Conservation (phyloP, 2,329 filamentous ascomycete genomes). For the Elsinoe arachidis region DNA sequence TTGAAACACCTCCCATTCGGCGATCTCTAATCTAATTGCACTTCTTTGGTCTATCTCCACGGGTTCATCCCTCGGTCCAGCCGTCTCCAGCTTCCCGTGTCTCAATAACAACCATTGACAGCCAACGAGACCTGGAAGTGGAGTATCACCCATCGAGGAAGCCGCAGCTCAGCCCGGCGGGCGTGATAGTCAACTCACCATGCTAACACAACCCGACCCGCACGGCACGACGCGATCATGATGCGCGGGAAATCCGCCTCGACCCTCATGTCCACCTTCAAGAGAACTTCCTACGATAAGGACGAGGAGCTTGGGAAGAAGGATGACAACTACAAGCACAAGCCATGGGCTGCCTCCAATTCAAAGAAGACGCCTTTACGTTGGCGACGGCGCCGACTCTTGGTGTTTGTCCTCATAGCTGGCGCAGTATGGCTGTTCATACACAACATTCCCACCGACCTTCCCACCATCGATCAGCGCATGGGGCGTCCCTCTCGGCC, state of each 20-base stretch:
- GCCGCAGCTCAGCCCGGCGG: not conserved
- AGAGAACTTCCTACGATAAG: conserved; percentile 20
- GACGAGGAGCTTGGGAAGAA: conserved; percentile 59
- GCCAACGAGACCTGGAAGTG: not conserved
- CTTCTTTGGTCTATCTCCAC: not conserved
- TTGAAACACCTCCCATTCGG: conserved; percentile 4
- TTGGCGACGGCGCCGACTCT: conserved; percentile 43
- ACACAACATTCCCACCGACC: conserved; percentile 51
- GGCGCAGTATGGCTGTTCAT: conserved; percentile 55
- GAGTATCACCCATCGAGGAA: not conserved
- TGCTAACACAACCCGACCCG: not conserved
- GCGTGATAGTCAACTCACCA: not conserved
- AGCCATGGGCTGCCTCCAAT: conserved; percentile 13
- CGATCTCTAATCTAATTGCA: not conserved
- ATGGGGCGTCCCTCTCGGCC: conserved; percentile 19
- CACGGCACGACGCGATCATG: not conserved
- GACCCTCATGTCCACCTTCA: not conserved
- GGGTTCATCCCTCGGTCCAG: not conserved
- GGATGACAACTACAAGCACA: conserved; percentile 50
- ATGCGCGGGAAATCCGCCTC: conserved; percentile 5
- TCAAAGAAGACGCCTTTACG: conserved; percentile 24
- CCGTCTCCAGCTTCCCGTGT: not conserved
- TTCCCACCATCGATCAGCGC: conserved; percentile 24
- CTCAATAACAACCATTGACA: not conserved
- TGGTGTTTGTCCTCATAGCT: conserved; percentile 33